Conservation (phyloP, 1,284 basidiomycete genomes). For the Naganishia sp. region DNA sequence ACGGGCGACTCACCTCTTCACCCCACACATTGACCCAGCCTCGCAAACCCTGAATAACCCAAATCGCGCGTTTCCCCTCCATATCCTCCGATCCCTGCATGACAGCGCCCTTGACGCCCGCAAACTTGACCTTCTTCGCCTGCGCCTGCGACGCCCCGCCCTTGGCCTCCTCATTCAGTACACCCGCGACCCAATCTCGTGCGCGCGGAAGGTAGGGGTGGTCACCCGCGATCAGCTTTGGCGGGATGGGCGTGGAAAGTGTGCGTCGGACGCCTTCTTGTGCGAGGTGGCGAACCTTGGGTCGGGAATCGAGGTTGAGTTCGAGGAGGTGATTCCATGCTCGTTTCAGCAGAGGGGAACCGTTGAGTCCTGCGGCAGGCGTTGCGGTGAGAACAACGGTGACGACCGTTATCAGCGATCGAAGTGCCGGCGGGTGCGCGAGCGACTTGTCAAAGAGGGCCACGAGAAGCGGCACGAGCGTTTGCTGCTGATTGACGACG, state of each 20-base stretch:
- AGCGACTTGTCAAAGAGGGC: slow-evolving; percentile 64
- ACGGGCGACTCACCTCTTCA: slow-evolving; percentile 59
- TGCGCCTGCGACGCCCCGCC: slow-evolving; percentile 60
- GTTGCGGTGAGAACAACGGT: slow-evolving; percentile 75
- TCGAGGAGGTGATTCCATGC: slow-evolving; percentile 73
- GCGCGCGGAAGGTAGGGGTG: slow-evolving; percentile 80
- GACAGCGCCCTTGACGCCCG: slow-evolving; percentile 26
- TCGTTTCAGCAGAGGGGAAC: slow-evolving; percentile 66
- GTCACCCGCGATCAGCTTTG: slow-evolving; percentile 59
- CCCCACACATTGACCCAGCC: slow-evolving; percentile 63
- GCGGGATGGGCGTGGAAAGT: slow-evolving; percentile 71
- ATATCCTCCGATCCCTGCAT: slow-evolving; percentile 53
- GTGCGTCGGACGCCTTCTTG: slow-evolving; percentile 80
- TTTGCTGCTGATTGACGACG: slow-evolving; percentile 48
- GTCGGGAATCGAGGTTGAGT: slow-evolving; percentile 80
- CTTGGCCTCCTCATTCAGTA: slow-evolving; percentile 67
- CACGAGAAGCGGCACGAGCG: slow-evolving; percentile 66
- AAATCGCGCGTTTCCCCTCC: slow-evolving; percentile 71
- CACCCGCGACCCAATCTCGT: slow-evolving; percentile 75
- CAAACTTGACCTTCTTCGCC: slow-evolving; percentile 63
- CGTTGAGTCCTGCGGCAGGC: slow-evolving; percentile 68
- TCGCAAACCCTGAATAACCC: slow-evolving; percentile 71
- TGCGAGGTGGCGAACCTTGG: slow-evolving; percentile 90
- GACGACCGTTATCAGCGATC: slow-evolving; percentile 58
- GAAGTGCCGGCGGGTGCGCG: slow-evolving; percentile 50